Evolutionary conservation across 1,284 basidiomycete species (phyloP), one percentile per base, ranked within the genome.

Genomic region (Cutaneotrichosporon daszewskae): DNA sequence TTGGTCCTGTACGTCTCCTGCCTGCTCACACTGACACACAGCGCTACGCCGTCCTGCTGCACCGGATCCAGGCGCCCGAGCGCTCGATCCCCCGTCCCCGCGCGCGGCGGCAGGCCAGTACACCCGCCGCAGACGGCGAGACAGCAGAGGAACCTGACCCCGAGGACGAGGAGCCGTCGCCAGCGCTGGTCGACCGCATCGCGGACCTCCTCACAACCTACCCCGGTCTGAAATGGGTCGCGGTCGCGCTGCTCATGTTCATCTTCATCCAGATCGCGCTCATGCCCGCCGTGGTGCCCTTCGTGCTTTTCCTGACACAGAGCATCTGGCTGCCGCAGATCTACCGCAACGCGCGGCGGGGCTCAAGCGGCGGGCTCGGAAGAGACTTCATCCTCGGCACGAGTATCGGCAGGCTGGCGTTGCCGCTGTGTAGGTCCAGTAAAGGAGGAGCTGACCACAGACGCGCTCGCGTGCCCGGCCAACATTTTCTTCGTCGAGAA

Each of bases 251-350:
- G 52, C 78, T 83, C 53, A 60, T 85, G 32, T 70, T 87, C 43
- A 77, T 82, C 12, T 71, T 85, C 44, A 76, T 87, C 56, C 79
- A 85, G 28, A 75, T 88, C 43, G 79, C 87, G 31, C 69, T 88
- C 42, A 79, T 83, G 3, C 82, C 86, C 1, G 77, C 79, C 0
- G 70, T 87, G 12, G 78, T 84, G 0, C 75, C 87, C 24, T 64
- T 86, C 32, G 80, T 87, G 56, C 75, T 90, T n/a, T 78, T 76
- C 13, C 62, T 74, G 17, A 76, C 86, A 47, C 87, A 90, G 67
- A 83, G 81, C 2, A 78, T 78, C 53, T 94, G 89, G 89, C 55
- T 84, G 2, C 83, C 85, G 5, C 88, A 92, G 70, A 88, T 92
- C 40, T 75, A 83, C 50, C 76, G 89, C 20, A 86, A 88, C 29